These are phyloP conservation scores for Saccharomycopsis fermentans DNA, from an alignment of 805 yeast species.

Conservation along the genomic window DNA sequence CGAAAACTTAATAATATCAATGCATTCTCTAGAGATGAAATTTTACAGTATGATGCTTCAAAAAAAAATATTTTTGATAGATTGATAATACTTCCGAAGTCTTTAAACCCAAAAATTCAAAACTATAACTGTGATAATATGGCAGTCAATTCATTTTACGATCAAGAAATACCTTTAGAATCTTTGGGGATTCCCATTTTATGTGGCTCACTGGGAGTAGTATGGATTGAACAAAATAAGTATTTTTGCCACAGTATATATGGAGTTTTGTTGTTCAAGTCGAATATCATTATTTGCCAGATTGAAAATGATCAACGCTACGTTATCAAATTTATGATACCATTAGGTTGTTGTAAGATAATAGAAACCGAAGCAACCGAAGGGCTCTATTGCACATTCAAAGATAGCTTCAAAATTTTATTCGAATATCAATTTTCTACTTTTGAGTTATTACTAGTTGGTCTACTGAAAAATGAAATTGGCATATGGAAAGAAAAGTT, in stretches of 20 bases:
- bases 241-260: slow-evolving; percentile 17
- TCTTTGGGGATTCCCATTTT: slow-evolving; percentile 38
- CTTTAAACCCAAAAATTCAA: background rate
- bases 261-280: slow-evolving; percentile 39
- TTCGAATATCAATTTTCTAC: slow-evolving; percentile 35
- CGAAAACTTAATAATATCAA: slow-evolving; percentile 7
- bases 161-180: slow-evolving; percentile 27
- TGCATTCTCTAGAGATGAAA: background rate
- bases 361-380: slow-evolving; percentile 22
- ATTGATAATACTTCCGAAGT: background rate
- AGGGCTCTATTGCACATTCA: slow-evolving; percentile 26
- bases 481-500: slow-evolving; percentile 33
- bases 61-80: background rate
- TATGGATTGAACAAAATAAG: slow-evolving; percentile 29
- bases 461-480: slow-evolving; percentile 28
- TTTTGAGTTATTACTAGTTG: slow-evolving; percentile 36
- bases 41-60: background rate
- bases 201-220: slow-evolving; percentile 32
- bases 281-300: slow-evolving; percentile 36
- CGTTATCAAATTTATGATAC: slow-evolving; percentile 38
- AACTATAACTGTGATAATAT: background rate
- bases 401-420: slow-evolving; percentile 32
- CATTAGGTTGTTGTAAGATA: slow-evolving; percentile 30
- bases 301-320: slow-evolving; percentile 21
- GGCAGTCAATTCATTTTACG: background rate